A percentile compares a stretch with the other conserved stretches of the same genome.
These are phyloP conservation scores for Hygrophoropsis aurantiaca DNA, from an alignment of 768 basidiomycete genomes.

Conservation along the genomic window DNA sequence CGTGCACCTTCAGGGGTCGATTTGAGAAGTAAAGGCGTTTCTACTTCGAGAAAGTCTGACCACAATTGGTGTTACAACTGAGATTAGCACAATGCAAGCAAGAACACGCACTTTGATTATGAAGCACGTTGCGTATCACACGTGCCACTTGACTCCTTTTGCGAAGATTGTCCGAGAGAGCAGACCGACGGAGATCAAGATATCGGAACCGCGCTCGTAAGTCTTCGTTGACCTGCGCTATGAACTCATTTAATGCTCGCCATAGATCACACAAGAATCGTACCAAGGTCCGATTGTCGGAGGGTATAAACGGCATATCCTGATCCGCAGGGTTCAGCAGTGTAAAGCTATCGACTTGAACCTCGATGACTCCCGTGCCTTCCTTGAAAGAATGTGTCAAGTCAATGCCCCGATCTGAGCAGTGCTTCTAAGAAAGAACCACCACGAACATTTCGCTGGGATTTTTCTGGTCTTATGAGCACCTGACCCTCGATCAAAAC, in stretches of 20 bases:
- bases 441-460: conserved; percentile 57
- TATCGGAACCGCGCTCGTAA: conserved; percentile 82
- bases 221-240: conserved; percentile 76
- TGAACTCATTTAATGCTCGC: conserved; percentile 1
- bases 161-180: conserved; percentile 75
- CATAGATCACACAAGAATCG: conserved; percentile 24
- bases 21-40: conserved; percentile 87
- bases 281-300: conserved; percentile 73
- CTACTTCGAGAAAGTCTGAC: conserved; percentile 87
- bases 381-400: conserved; percentile 37
- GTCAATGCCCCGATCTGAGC: conserved; percentile 4
- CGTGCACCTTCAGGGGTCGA: conserved; percentile 94
- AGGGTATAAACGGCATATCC: conserved; percentile 82
- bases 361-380: conserved; percentile 75
- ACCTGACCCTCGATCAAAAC: conserved; percentile 77
- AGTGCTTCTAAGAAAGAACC: conserved; percentile 2
- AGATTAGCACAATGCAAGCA: conserved; percentile 8
- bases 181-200: conserved; percentile 81
- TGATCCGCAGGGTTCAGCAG: conserved; percentile 77
- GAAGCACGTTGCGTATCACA: conserved; percentile 68
- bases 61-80: conserved; percentile 9
- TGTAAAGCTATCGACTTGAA: conserved; percentile 66
- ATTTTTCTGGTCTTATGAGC: conserved; percentile 57
- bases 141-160: conserved; percentile 83
- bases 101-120: conserved; percentile 61